Conservation (phyloP, 805 yeast genomes). For the Candida namnaoensis region DNA sequence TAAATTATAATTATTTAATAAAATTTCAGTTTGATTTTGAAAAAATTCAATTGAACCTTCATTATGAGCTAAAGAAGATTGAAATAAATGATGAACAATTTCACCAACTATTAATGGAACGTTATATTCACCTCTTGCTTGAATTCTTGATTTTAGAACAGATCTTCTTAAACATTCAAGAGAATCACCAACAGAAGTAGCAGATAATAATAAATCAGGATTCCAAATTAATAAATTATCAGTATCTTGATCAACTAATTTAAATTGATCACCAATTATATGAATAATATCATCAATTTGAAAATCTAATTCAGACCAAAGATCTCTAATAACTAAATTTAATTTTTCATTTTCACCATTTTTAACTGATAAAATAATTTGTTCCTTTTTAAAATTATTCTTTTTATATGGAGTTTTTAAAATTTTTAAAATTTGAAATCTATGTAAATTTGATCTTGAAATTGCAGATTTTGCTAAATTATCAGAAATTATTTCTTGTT, state of each 20-base stretch:
- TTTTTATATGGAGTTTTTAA: slow-evolving; percentile 22
- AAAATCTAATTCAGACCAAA: slow-evolving; percentile 45
- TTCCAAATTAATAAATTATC: slow-evolving; percentile 65
- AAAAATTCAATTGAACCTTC: slow-evolving; percentile 19
- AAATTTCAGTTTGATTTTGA: slow-evolving; percentile 25
- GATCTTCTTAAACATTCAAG: slow-evolving; percentile 67
- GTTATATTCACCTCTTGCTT: slow-evolving; percentile 55
- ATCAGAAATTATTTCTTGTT: background rate
- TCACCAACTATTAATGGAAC: slow-evolving; percentile 73
- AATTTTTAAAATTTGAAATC: slow-evolving; percentile 36
- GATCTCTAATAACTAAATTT: slow-evolving; percentile 50
- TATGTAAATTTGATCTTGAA: slow-evolving; percentile 33
- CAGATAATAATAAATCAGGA: slow-evolving; percentile 77
- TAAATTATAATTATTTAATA: slow-evolving; percentile 34
- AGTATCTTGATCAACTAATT: slow-evolving; percentile 42
- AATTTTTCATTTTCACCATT: slow-evolving; percentile 23
- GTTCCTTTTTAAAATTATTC: slow-evolving; percentile 26
- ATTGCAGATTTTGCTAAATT: slow-evolving; percentile 33
- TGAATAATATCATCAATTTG: slow-evolving; percentile 51
- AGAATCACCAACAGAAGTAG: slow-evolving; percentile 75
- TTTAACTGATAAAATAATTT: slow-evolving; percentile 45
- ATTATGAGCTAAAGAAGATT: slow-evolving; percentile 32
- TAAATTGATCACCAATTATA: slow-evolving; percentile 34
- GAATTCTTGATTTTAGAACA: slow-evolving; percentile 46
- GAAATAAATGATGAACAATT: slow-evolving; percentile 70